Percentiles rank a stretch among this genome's conserved stretches.
phyloP scores from a whole-genome alignment of 768 basidiomycete species.

The Tulasnella sp. region DNA sequence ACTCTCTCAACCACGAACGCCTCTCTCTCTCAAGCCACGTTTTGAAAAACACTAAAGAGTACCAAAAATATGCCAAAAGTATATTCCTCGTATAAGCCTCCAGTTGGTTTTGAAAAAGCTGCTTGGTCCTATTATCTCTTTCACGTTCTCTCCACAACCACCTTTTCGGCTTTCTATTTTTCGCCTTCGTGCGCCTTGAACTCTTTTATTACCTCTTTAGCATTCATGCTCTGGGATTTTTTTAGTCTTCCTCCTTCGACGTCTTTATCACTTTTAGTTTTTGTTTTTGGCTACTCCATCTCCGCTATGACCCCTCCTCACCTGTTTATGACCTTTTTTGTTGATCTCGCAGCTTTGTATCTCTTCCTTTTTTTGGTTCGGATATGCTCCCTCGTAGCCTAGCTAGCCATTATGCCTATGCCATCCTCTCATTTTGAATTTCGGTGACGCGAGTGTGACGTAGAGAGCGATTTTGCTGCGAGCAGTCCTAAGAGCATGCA shows the following conservation, averaged over 20 bases:
- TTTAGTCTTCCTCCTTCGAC: not conserved
- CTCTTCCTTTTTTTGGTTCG: not conserved
- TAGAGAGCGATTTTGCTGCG: too few species aligned
- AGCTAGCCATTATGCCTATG: not conserved
- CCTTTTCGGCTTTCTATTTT: not conserved
- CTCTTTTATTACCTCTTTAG: not conserved
- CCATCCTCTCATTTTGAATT: not conserved
- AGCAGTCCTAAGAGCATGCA: too few species aligned
- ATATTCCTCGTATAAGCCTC: not conserved
- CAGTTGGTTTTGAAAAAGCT: not conserved
- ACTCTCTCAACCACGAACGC: not conserved
- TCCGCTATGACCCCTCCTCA: not conserved
- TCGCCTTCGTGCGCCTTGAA: not conserved
- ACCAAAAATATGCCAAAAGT: not conserved
- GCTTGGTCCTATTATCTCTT: not conserved
- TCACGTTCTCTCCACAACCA: not conserved
- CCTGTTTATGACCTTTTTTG: not conserved
- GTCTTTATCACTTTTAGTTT: not conserved
- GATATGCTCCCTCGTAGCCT: constrained; percentile 13
- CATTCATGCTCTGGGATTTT: not conserved
- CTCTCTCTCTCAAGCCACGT: not conserved
- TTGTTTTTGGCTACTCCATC: not conserved
- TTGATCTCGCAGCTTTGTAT: not conserved
- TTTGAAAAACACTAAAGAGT: not conserved
- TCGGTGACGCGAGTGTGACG: too few species aligned